These are phyloP conservation scores for Aspergillus japonicus DNA, from an alignment of 2,329 filamentous ascomycete species.

Conservation along the genomic window DNA sequence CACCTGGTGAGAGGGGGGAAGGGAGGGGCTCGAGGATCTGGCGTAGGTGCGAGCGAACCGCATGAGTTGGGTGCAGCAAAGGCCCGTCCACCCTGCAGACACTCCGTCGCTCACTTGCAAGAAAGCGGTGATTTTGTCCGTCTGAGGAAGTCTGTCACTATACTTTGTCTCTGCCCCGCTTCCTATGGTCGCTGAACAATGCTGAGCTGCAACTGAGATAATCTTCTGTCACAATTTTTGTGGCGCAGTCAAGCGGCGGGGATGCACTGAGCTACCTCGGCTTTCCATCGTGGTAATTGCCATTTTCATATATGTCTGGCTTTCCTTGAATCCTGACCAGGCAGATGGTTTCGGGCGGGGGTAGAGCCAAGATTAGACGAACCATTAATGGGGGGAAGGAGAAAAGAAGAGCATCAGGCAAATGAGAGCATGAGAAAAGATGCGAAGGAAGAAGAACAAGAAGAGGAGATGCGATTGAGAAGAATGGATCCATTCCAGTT, in stretches of 20 bases:
- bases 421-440: neutral
- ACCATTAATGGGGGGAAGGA: neutral
- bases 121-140: constrained; percentile 1
- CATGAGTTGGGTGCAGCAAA: constrained; percentile 12
- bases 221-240: neutral
- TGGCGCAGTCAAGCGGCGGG: constrained; percentile 1
- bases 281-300: neutral
- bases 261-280: neutral
- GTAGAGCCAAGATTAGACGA: neutral
- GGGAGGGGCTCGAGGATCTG: constrained; percentile 6
- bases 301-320: neutral
- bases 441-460: neutral
- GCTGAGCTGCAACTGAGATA: neutral
- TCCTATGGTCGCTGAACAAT: neutral
- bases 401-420: neutral
- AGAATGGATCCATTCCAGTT: neutral
- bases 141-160: neutral
- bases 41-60: constrained; percentile 7
- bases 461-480: neutral
- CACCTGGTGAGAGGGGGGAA: neutral
- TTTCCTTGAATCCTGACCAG: neutral
- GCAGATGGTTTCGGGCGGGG: neutral
- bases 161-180: neutral
- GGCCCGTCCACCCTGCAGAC: constrained; percentile 19
- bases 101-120: neutral